Evolutionary conservation across 306 rosid genomes (phyloP).

Genomic region (Begonia fuchsioides): DNA sequence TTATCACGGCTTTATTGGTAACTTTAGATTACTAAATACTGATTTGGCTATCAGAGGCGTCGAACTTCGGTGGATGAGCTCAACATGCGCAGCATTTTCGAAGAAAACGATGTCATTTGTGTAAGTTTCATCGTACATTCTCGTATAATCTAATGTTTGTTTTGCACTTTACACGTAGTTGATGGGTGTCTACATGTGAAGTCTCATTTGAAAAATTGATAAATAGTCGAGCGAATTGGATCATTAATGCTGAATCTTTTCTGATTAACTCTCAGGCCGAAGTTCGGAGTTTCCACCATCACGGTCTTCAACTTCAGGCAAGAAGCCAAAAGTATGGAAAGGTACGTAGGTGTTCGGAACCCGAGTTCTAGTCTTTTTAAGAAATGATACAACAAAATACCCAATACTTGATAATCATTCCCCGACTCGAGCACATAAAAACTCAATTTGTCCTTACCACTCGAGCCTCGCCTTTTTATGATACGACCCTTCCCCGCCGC

Average conservation of each 20-base stretch:
- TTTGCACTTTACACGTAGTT: too few species aligned
- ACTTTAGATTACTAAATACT: background rate
- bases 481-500: too few species aligned
- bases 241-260: background rate
- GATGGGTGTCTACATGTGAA: too few species aligned
- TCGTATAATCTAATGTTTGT: too few species aligned
- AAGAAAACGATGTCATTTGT: slow-evolving; percentile 78
- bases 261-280: slow-evolving; percentile 43
- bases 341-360: slow-evolving; percentile 20
- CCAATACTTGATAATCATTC: too few species aligned
- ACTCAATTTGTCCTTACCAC: too few species aligned
- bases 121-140: slow-evolving; percentile 25
- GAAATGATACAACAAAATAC: too few species aligned
- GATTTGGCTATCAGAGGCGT: slow-evolving; percentile 50
- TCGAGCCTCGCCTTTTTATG: too few species aligned
- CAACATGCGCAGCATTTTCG: slow-evolving; percentile 79
- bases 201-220: too few species aligned
- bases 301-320: slow-evolving; percentile 94
- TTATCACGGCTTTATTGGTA: background rate
- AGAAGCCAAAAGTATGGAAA: slow-evolving; percentile 90
- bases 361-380: too few species aligned
- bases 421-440: too few species aligned
- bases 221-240: too few species aligned
- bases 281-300: slow-evolving; percentile 75
- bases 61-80: slow-evolving; percentile 81